Conservation (phyloP, 2,329 filamentous ascomycete genomes). For the Reticulascus tulasneorum region DNA sequence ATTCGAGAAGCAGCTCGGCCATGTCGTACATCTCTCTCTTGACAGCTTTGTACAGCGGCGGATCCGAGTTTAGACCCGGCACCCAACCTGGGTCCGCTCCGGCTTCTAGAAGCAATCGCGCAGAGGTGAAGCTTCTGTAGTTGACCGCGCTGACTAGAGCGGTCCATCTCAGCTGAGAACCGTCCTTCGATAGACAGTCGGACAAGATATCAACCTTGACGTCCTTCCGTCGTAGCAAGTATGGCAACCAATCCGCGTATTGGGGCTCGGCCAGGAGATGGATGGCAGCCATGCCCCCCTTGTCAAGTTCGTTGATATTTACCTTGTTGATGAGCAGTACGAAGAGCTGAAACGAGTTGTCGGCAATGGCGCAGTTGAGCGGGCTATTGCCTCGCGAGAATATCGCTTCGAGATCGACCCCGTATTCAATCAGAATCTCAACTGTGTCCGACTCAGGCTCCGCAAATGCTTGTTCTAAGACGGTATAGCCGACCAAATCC, state of each 20-base stretch:
- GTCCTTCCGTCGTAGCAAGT: slow-evolving; percentile 4
- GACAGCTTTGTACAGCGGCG: slow-evolving; percentile 6
- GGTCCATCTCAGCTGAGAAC: slow-evolving; percentile 3
- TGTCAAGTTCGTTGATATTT: slow-evolving; percentile 11
- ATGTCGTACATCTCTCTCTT: slow-evolving; percentile 2
- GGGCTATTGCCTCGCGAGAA: slow-evolving; percentile 1
- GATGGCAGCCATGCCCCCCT: slow-evolving; percentile 10
- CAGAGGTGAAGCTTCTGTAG: slow-evolving; percentile 10
- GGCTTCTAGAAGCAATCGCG: slow-evolving; percentile 14
- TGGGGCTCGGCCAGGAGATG: slow-evolving; percentile 14
- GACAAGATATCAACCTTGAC: slow-evolving; percentile 7
- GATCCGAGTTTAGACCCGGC: background rate
- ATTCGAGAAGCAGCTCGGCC: slow-evolving; percentile 6
- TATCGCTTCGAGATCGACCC: slow-evolving; percentile 2
- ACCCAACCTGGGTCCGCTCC: slow-evolving; percentile 16
- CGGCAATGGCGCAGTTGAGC: slow-evolving; percentile 10
- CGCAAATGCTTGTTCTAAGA: slow-evolving; percentile 5
- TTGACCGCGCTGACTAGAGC: slow-evolving; percentile 16
- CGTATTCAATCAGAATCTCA: background rate
- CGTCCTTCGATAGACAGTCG: background rate
- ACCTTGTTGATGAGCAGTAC: background rate
- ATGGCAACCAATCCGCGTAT: slow-evolving; percentile 8
- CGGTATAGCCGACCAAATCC: slow-evolving; percentile 5
- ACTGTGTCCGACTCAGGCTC: background rate
- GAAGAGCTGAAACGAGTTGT: slow-evolving; percentile 13